Base-by-base conservation (phyloP, 1,284 basidiomycete species). In the Boletus subluridellus region DNA sequence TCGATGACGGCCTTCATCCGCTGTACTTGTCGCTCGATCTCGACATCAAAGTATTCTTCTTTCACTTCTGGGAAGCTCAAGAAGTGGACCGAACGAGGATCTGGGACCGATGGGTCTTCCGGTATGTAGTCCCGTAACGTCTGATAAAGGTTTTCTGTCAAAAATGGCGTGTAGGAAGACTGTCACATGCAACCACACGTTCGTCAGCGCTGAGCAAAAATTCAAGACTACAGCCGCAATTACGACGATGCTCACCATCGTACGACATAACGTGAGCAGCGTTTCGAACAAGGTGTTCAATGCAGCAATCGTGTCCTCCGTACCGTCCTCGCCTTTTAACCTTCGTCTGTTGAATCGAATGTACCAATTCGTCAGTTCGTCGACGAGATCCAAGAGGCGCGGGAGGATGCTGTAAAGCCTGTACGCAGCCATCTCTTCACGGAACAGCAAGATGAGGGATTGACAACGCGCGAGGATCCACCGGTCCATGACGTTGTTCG, bases 351-450 rank as follows among this genome's bases (percentile, higher is more conserved):
- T 99, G 82, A 99, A 99, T 55, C 97, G 94, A 69, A 99, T 99
- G 77, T 99, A 99, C 95, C 96, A 98, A 75, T 99, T 99, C 49
- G 97, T 99, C 60, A 99, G 81, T 75, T 99, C 97, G 66, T 97
- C 94, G 49, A 99, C 85, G 61, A 99, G 86, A 63, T 93, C 91
- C 58, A 98, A 81, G 55, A 99, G 79, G 34, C 93, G 85, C n/a
- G 95, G 94, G 60, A 98, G 94, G 76, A 99, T 93, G 59, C 95
- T 98, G 77, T 99, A 99, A n/a, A 99, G 83, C 58, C 95, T 85
- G 77, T 99, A 99, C 12, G 95, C 92, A 24, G 89, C 89, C 97
- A 99, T 99, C 79, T 99, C 96, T 69, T 90, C 82, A 61, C 86
- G 83, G 61, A 99, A 95, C 60, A 95, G 82, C 71, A 87, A 84